Percentiles rank a stretch among this genome's conserved stretches.
phyloP scores from a whole-genome alignment of 306 rosid species.

The Quercus engelmannii region DNA sequence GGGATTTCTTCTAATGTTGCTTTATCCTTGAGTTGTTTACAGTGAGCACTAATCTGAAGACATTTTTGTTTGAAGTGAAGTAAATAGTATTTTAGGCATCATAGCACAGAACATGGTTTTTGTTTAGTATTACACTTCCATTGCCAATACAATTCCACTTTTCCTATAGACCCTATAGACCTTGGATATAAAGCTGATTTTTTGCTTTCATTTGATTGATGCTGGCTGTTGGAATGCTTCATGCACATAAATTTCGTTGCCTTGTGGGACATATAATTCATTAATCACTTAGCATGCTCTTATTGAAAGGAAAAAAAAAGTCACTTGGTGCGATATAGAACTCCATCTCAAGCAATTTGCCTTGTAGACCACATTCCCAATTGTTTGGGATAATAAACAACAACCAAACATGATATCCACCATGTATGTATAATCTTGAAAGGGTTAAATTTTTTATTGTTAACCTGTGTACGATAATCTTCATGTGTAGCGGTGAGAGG shows the following conservation, averaged over 20 bases:
- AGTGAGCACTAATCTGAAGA: background rate
- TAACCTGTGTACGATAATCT: background rate
- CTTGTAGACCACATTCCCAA: background rate
- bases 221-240: background rate
- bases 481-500: slow-evolving; percentile 27
- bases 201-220: background rate
- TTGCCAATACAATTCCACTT: background rate
- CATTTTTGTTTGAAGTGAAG: background rate
- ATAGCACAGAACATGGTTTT: background rate
- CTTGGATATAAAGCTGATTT: background rate
- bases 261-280: background rate
- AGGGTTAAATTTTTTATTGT: background rate
- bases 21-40: background rate
- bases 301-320: background rate
- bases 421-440: background rate
- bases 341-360: background rate
- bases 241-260: background rate
- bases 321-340: background rate
- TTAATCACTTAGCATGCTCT: background rate
- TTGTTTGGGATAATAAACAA: background rate
- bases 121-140: background rate
- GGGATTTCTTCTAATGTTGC: background rate
- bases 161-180: background rate
- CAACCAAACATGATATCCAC: background rate
- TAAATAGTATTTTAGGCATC: background rate